Evolutionary conservation across 2,329 filamentous ascomycete genomes (phyloP), one percentile per base, ranked within the genome.

Genomic region (Cryphonectria nitschkei): DNA sequence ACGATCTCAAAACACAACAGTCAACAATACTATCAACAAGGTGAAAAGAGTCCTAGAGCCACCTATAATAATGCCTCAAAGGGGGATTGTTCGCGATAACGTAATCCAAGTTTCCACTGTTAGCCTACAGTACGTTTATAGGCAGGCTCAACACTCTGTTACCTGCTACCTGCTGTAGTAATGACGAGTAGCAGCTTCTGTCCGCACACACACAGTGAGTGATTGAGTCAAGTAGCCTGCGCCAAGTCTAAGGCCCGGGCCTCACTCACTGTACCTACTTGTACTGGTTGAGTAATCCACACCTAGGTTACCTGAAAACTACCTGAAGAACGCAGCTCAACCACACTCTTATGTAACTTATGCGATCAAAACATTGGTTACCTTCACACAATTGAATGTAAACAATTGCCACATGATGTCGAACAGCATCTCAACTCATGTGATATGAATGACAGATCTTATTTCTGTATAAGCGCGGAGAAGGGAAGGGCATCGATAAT

Each of bases 71-170:
- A 43, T 50, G 37, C 22, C 62, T 46, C 39, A 41, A 43, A 46
- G 19, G 62, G 37, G 26, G 19, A 29, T 19, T 50, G 37, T 29
- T 56, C 39, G 39, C 26, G 62, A 64, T 64, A 64, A 64, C 62
- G 62, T 64, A 64, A 64, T 43, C 62, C 13, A 46, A 32, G n/a
- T 29, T 50, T 29, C 62, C n/a, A 50, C 62, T 50, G 61, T 63
- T 63, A 56, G 54, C 29, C 54, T 32, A 16, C 13, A 26, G 34
- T 34, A 34, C 41, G 8, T n/a, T 50, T n/a, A n/a, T 19, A n/a
- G 11, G 37, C 37, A 39, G 37, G 37, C 37, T 50, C 46, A 9
- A 50, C 22, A 50, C 46, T 43, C 41, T 46, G 26, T 26, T 26
- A 26, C 26, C 26, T 22, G 7, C 5, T 43, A 19, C 41, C 41